Base-by-base conservation (phyloP, 441 rosid genomes). In the Rhodomyrtus psidioides region DNA sequence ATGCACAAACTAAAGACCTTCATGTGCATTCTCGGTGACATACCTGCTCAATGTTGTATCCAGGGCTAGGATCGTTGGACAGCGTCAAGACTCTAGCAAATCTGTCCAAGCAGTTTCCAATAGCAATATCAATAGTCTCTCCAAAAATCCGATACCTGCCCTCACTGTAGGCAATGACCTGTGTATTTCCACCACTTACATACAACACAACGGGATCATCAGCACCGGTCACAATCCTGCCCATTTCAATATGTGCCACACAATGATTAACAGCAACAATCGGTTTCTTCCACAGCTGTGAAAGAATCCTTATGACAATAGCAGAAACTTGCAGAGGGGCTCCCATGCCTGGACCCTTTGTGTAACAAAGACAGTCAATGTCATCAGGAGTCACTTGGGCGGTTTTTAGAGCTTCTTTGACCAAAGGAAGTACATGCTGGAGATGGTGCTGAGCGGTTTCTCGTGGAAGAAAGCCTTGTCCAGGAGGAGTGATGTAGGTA, bases 191-290 rank as follows among this genome's bases (percentile, higher is more conserved):
- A 62, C 99, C 99, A 74, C 99, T 97, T 27, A 96, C 99, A 90
- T 97, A 96, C 91, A 97, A 79, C 53, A 96, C 99, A 85, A 96
- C 96, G 28, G 99, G 99, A 82, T 95, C 99, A 90, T 89, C 93
- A 3, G 99, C 97, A 57, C 96, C 97, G 16, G 98, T 97, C 82
- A 97, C 97, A 55, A 97, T 91, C 92, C 99, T 91, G 30, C 98
- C 99, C 99, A 97, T 96, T 93, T 97, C 99, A 83, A 96, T 96
- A 87, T 97, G 99, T 2, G 99, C 99, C 84, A 97, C 98, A 51
- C 99, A 96, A 83, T 97, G 99, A 86, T 97, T 96, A 83, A 96
- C 98, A 0, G 93, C 98, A 46, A 95, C 95, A 89, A 95, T 90
- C 0, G 98, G 97, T 88, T 94, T 95, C 88, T 94, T 94, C 99